Base-by-base conservation (phyloP, 2,329 filamentous ascomycete species). In the Botryosphaeria dothidea region DNA sequence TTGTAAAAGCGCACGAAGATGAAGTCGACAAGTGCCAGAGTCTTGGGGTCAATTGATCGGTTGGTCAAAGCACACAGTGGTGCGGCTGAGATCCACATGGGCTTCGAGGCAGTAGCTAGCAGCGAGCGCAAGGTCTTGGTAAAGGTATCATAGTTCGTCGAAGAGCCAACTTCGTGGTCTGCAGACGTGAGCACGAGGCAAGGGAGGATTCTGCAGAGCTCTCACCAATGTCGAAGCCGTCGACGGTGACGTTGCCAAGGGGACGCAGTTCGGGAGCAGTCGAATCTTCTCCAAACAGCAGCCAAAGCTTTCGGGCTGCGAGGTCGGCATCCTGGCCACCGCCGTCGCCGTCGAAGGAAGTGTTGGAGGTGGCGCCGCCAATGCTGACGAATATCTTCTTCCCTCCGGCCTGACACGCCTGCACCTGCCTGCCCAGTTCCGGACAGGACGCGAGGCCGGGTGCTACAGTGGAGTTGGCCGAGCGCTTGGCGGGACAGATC, bases 1-100 rank as follows among this genome's bases (percentile, higher is more conserved):
- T 64, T 64, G 61, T 64, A 64, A 34, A 64, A 64, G 61, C 61
- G 61, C 46, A 64, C 49, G 31, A 64, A 54, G 25, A 64, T 54
- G n/a, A 64, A 54, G 36, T 64, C 61, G 15, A 64, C 61, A 23
- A 64, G 36, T 2, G 61, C 49, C 15, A 64, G 61, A 34, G 61
- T 52, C 17, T 41, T 25, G 4, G 19, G 25, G 11, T 21, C 48
- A 11, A 64, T 64, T 11, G 61, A 23, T 19, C 49, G 34, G 25
- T 56, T 64, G 9, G 48, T 54, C 6, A 52, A n/a, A 4, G 34
- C 23, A 41, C 61, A 64, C 17, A 52, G n/a, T 15, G 48, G 61
- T 7, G 61, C 61, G 23, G 61, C 61, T 8, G 61, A 56, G 11
- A 64, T 56, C 23, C 38, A 64, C 61, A 64, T 64, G 49, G 61